Conservation (phyloP, 192 early-diverging fungal genomes). For the Coemansia sp. region DNA sequence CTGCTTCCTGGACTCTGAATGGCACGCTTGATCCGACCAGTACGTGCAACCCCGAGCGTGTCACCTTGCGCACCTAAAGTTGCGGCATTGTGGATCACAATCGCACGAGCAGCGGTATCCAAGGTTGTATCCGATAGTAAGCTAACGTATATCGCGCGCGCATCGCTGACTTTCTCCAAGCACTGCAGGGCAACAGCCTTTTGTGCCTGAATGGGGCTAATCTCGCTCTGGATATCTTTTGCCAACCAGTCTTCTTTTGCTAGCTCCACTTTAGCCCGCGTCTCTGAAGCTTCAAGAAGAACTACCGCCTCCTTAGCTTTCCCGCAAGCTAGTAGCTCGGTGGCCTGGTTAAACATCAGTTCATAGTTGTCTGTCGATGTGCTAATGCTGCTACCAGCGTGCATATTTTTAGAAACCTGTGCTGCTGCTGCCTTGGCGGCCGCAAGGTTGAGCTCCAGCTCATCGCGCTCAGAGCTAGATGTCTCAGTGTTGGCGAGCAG, state of each 20-base stretch:
- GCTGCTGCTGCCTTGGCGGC: conserved; percentile 43
- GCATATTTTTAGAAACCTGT: conserved; percentile 8
- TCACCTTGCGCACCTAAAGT: background rate
- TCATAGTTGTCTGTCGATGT: conserved; percentile 17
- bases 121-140: conserved; percentile 13
- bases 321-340: conserved; percentile 28
- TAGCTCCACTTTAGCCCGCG: conserved; percentile 21
- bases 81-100: conserved; percentile 33
- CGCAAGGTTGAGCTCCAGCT: conserved; percentile 35
- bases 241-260: conserved; percentile 20
- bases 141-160: conserved; percentile 15
- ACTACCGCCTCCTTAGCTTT: conserved; percentile 18
- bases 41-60: background rate
- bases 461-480: conserved; percentile 19
- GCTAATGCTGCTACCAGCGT: background rate
- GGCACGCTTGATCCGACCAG: conserved; percentile 19
- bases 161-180: conserved; percentile 13
- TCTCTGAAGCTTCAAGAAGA: conserved; percentile 19
- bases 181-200: conserved; percentile 34
- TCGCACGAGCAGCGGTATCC: conserved; percentile 22
- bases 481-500: conserved; percentile 17
- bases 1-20: conserved; percentile 29
- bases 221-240: conserved; percentile 34
- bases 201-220: conserved; percentile 39
- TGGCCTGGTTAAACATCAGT: conserved; percentile 39